Evolutionary conservation across 768 basidiomycete genomes (phyloP).

Genomic region (Xerocomellus intermedius): DNA sequence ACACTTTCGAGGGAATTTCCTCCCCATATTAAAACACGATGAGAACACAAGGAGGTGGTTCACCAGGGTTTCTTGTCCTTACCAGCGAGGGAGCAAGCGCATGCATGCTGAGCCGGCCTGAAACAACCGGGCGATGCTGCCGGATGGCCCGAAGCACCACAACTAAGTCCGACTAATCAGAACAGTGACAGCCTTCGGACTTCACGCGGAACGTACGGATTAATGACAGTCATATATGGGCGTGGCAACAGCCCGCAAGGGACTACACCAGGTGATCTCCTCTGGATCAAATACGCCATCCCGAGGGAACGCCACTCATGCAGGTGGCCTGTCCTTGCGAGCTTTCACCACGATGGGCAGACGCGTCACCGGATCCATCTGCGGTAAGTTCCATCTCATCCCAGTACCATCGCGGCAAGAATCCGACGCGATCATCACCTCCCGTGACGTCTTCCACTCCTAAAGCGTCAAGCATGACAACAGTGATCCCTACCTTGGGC

Average conservation of each 20-base stretch:
- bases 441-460: constrained; percentile 57
- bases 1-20: constrained; percentile 4
- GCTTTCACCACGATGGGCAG: constrained; percentile 8
- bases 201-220: constrained; percentile 28
- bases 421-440: constrained; percentile 76
- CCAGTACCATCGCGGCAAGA: constrained; percentile 73
- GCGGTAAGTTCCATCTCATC: constrained; percentile 22
- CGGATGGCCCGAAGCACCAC: constrained; percentile 20
- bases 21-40: constrained; percentile 13
- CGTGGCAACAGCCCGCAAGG: constrained; percentile 14
- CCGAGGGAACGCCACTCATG: constrained; percentile 12
- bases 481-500: constrained; percentile 57
- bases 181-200: constrained; percentile 17
- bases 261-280: constrained; percentile 20
- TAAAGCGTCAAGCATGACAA: constrained; percentile 45
- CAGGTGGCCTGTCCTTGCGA: neutral
- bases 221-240: constrained; percentile 12
- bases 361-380: constrained; percentile 3
- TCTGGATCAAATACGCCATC: constrained; percentile 25
- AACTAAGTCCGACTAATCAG: constrained; percentile 27
- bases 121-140: constrained; percentile 10
- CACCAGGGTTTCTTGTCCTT: constrained; percentile 1
- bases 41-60: constrained; percentile 8
- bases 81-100: neutral
- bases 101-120: constrained; percentile 9